These are phyloP conservation scores for Nicotiana tabacum DNA, from an alignment of 257 asterid species.

Conservation along the genomic window DNA sequence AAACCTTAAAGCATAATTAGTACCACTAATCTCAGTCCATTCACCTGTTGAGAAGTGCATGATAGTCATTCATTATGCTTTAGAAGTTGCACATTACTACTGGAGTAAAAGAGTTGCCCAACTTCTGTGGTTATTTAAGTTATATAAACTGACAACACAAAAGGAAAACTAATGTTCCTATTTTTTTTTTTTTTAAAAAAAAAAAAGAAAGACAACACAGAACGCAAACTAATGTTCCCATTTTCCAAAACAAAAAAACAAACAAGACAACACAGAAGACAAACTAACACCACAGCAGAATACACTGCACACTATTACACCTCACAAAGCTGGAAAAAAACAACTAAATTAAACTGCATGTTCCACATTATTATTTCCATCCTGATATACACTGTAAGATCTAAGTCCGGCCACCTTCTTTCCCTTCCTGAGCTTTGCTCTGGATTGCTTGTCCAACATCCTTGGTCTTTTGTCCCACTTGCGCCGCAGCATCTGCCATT, in stretches of 20 bases:
- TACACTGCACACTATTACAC: neutral
- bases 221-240: too few species aligned
- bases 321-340: neutral
- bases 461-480: conserved; percentile 5
- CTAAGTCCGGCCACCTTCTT: neutral
- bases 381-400: neutral
- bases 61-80: neutral
- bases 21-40: too few species aligned
- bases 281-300: too few species aligned
- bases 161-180: too few species aligned
- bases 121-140: too few species aligned
- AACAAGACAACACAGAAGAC: too few species aligned
- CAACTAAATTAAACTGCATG: neutral
- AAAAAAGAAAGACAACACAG: too few species aligned
- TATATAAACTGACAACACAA: too few species aligned
- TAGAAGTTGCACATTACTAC: neutral
- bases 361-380: neutral
- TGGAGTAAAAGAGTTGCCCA: too few species aligned
- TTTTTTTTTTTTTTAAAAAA: too few species aligned
- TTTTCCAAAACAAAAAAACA: too few species aligned
- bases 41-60: too few species aligned
- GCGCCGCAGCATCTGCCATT: neutral
- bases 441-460: conserved; percentile 2
- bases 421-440: conserved; percentile 9
- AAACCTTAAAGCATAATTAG: neutral